phyloP scores from a whole-genome alignment of 2,329 filamentous ascomycete genomes.

The Aspergillus brunneoviolaceus region DNA sequence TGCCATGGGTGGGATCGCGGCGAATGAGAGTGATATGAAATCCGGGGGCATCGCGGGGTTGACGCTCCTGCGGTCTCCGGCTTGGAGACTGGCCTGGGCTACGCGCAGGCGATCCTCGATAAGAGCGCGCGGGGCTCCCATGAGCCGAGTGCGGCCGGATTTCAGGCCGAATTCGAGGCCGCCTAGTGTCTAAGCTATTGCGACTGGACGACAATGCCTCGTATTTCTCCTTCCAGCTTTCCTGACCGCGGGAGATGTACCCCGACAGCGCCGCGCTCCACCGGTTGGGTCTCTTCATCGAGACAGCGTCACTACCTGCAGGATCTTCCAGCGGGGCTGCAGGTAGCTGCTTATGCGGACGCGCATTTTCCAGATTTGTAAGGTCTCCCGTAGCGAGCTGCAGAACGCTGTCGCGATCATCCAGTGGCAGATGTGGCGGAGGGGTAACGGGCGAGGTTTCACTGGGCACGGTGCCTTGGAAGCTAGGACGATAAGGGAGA shows the following conservation, averaged over 20 bases:
- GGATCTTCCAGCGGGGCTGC: constrained; percentile 28
- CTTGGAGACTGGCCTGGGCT: constrained; percentile 32
- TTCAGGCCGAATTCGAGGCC: constrained; percentile 25
- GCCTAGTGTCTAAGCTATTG: constrained; percentile 31
- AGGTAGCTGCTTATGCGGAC: constrained; percentile 28
- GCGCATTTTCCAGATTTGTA: constrained; percentile 1
- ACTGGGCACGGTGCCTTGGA: not conserved
- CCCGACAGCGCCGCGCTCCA: constrained; percentile 33
- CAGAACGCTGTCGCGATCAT: constrained; percentile 3
- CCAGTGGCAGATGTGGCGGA: constrained; percentile 1
- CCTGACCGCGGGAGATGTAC: constrained; percentile 22
- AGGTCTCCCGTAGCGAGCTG: not conserved
- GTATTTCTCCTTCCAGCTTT: constrained; percentile 26
- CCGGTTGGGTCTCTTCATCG: constrained; percentile 23
- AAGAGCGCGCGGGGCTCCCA: constrained; percentile 19
- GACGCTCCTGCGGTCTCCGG: constrained; percentile 14
- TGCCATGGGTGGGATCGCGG: constrained; percentile 66
- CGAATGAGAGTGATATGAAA: constrained; percentile 63
- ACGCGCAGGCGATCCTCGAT: constrained; percentile 21
- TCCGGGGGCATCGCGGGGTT: constrained; percentile 20
- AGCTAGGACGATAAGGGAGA: constrained; percentile 16
- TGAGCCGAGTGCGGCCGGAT: constrained; percentile 26
- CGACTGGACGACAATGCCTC: constrained; percentile 25
- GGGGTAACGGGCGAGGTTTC: not conserved
- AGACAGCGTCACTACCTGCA: constrained; percentile 8